Evolutionary conservation across 331 rosid species (phyloP), one percentile per base, ranked within the genome.

Genomic region (Pyracantha coccinea): DNA sequence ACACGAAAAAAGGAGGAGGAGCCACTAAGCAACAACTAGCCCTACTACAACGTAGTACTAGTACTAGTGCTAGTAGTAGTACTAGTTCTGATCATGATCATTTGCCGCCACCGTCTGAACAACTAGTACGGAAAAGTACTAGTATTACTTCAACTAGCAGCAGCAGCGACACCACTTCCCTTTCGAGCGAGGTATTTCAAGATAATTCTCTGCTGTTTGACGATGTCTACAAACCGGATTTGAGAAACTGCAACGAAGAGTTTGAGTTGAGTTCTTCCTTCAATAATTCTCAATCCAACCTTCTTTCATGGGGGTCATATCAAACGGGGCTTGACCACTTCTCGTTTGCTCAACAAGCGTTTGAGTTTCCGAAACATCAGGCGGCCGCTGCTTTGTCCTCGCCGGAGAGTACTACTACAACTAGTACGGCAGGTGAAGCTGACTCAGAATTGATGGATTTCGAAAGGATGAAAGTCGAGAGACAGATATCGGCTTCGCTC

Each of bases 401-500:
- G 0, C 5, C 63, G 32, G 13, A 53, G 17, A 32, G 28, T 5
- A 57, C 27, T 57, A 57, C 4, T 25, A 60, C 33, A 6, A 6
- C 32, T 27, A 1, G 28, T 4, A n/a, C 24, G 27, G 50, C 17
- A 11, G 52, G 53, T 67, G 84, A 80, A 53, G 9, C 76, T 24
- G 83, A 76, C 25, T 69, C 82, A 25, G 94, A 86, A 73, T 57
- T 91, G 27, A 75, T 77, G 19, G 97, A 87, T 62, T 93, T 93
- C 41, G 97, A 93, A 58, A 87, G 96, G 77, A 87, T 93, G 96
- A 91, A 85, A 78, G 89, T 93, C 28, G 98, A 93, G 67, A 89
- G 97, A 57, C 97, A 93, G 71, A 93, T 91, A 59, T 91, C 97
- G 35, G 96, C 97, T 83, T 88, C 95, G 25, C 92, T 91, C 17